phyloP scores from a whole-genome alignment of 306 rosid species.

The Cicer pinnatifidum region DNA sequence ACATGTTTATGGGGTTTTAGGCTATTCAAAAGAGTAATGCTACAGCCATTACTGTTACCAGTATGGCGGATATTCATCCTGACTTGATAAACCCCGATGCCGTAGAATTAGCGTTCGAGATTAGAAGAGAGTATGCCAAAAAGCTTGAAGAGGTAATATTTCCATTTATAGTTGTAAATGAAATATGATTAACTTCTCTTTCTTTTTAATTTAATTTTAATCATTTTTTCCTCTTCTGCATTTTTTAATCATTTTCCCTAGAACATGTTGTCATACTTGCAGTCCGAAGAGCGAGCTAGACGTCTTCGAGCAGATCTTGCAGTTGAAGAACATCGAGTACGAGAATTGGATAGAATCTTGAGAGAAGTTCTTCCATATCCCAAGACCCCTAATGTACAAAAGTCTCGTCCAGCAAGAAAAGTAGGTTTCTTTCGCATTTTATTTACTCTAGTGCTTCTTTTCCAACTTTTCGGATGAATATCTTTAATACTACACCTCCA shows the following conservation, averaged over 20 bases:
- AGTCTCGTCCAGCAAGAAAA: slow-evolving; percentile 73
- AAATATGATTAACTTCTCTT: slow-evolving; percentile 33
- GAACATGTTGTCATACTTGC: slow-evolving; percentile 45
- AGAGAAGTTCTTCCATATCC: slow-evolving; percentile 89
- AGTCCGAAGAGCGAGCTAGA: slow-evolving; percentile 87
- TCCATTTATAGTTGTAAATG: slow-evolving; percentile 26
- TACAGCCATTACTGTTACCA: slow-evolving; percentile 50
- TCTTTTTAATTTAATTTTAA: neutral
- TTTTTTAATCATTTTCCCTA: neutral
- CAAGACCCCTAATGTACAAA: slow-evolving; percentile 62
- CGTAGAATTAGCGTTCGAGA: slow-evolving; percentile 74
- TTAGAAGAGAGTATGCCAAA: slow-evolving; percentile 77
- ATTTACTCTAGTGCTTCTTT: slow-evolving; percentile 28
- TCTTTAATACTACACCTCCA: slow-evolving; percentile 30
- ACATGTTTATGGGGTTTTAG: slow-evolving; percentile 52
- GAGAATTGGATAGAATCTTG: slow-evolving; percentile 84
- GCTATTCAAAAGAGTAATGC: slow-evolving; percentile 63
- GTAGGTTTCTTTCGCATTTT: slow-evolving; percentile 51
- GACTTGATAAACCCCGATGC: slow-evolving; percentile 78
- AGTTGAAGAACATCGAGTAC: slow-evolving; percentile 83
- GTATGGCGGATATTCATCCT: slow-evolving; percentile 67
- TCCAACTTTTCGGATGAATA: neutral
- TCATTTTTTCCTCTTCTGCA: neutral
- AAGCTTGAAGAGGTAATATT: slow-evolving; percentile 83
- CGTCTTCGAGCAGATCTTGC: slow-evolving; percentile 83